Base-by-base conservation (phyloP, 164 flowering plant species). In the Santalum album region DNA sequence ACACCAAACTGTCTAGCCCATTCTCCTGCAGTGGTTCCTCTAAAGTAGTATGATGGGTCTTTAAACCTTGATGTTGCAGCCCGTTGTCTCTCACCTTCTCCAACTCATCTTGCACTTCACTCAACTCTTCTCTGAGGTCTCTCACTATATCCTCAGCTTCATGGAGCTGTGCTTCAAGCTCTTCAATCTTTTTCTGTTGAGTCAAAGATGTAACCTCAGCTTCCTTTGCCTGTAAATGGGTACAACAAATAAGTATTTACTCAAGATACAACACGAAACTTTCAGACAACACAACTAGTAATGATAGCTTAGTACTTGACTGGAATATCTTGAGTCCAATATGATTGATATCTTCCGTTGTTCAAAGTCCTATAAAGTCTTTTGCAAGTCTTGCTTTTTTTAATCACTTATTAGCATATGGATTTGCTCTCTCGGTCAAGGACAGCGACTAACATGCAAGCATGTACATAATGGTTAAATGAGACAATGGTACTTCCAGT, bases 81-180 rank as follows among this genome's bases (percentile, higher is more conserved):
- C 56, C 62, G 29, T 66, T 56, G 19, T 45, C 66, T 54, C 58
- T 71, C 55, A 66, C 48, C 52, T 52, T 67, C 62, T 75, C 79
- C 62, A 84, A 42, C 60, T 80, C 85, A 63, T 69, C 73, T 38
- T 75, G 81, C 27, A 65, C 80, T 64, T 58, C 65, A 56, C 69
- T 67, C 69, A 87, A 62, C 65, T 87, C 87, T 56, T 66, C 67
- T 57, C 91, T 76, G 49, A 87, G 95, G 27, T 79, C 88, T 27
- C 49, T 72, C 15, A 79, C 87, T 40, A 75, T 82, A 53, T 85
- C 87, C 65, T 87, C 88, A 49, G 95, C 91, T 76, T 84, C 88
- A 10, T 78, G 79, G 7, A 91, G 86, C 69, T 88, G 95, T 44
- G 78, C 86, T 74, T 88, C 96, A 59, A 91, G 90, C 70, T 91